phyloP scores from a whole-genome alignment of 2,329 filamentous ascomycete species.

The Epichloe sp. region DNA sequence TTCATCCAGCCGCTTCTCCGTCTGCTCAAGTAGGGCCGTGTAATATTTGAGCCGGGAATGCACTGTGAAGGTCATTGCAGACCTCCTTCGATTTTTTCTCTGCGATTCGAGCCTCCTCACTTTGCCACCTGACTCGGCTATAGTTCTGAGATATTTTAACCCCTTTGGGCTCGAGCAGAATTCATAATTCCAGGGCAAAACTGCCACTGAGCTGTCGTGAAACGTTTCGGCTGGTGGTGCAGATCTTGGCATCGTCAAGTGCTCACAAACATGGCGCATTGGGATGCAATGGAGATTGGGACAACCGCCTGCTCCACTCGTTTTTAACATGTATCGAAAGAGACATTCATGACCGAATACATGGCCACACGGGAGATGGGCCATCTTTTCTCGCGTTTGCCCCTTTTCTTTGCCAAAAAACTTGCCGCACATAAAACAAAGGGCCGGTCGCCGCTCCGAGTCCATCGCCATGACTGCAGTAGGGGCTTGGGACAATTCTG shows the following conservation, averaged over 20 bases:
- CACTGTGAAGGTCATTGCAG: neutral
- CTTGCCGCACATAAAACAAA: slow-evolving; percentile 6
- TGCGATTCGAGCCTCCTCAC: slow-evolving; percentile 1
- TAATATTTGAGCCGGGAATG: neutral
- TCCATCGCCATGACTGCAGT: neutral
- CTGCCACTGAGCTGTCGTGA: neutral
- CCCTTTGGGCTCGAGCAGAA: slow-evolving; percentile 8
- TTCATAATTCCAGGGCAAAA: slow-evolving; percentile 10
- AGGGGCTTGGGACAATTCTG: slow-evolving; percentile 1
- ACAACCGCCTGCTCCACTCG: slow-evolving; percentile 2
- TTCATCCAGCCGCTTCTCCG: slow-evolving; percentile 3
- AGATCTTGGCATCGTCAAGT: slow-evolving; percentile 4
- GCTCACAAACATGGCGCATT: slow-evolving; percentile 11
- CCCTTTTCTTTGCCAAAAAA: neutral
- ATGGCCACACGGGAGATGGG: slow-evolving; percentile 16
- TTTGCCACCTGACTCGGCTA: neutral
- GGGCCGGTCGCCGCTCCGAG: neutral
- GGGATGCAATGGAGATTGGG: slow-evolving; percentile 6
- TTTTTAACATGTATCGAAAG: slow-evolving; percentile 2
- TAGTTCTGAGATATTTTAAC: neutral
- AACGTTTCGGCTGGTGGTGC: neutral
- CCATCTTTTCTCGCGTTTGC: slow-evolving; percentile 6
- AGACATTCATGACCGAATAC: slow-evolving; percentile 13
- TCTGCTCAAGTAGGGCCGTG: neutral
- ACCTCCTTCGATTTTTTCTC: neutral